These are phyloP conservation scores for Tricholomella constricta DNA, from an alignment of 768 basidiomycete species.

Conservation along the genomic window DNA sequence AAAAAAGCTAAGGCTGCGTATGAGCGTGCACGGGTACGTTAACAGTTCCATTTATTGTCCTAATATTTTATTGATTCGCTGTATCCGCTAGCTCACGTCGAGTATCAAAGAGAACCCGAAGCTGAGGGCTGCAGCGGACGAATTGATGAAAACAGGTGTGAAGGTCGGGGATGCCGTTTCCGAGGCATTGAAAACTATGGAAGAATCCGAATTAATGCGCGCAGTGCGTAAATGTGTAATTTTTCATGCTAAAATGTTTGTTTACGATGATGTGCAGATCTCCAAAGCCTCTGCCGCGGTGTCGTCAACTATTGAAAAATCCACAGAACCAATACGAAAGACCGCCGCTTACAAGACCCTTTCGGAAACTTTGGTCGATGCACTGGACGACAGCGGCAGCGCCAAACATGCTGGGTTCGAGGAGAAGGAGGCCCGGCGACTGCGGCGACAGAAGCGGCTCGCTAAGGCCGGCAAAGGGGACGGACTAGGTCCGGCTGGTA, in stretches of 20 bases:
- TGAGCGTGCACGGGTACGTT: constrained; percentile 89
- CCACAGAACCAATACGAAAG: constrained; percentile 96
- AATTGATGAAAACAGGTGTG: constrained; percentile 85
- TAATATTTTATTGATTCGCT: constrained; percentile 7
- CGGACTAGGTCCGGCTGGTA: constrained; percentile 51
- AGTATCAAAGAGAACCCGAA: constrained; percentile 96
- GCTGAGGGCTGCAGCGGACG: constrained; percentile 89
- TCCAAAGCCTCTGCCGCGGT: constrained; percentile 84
- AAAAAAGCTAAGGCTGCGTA: constrained; percentile 89
- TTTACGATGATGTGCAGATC: constrained; percentile 50
- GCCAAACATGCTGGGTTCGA: constrained; percentile 96
- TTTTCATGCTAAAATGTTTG: not conserved
- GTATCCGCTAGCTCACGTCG: constrained; percentile 66
- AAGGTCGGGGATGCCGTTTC: constrained; percentile 93
- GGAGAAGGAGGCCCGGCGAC: constrained; percentile 87
- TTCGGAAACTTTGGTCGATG: constrained; percentile 87
- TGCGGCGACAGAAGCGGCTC: constrained; percentile 76
- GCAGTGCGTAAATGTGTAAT: constrained; percentile 50
- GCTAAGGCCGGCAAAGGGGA: constrained; percentile 79
- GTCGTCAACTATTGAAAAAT: constrained; percentile 81
- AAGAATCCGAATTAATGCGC: constrained; percentile 91
- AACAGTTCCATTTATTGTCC: not conserved
- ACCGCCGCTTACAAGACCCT: constrained; percentile 93
- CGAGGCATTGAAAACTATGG: constrained; percentile 90
- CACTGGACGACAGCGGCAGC: constrained; percentile 90